Base-by-base conservation (phyloP, 441 rosid genomes). In the Gossypium davidsonii region DNA sequence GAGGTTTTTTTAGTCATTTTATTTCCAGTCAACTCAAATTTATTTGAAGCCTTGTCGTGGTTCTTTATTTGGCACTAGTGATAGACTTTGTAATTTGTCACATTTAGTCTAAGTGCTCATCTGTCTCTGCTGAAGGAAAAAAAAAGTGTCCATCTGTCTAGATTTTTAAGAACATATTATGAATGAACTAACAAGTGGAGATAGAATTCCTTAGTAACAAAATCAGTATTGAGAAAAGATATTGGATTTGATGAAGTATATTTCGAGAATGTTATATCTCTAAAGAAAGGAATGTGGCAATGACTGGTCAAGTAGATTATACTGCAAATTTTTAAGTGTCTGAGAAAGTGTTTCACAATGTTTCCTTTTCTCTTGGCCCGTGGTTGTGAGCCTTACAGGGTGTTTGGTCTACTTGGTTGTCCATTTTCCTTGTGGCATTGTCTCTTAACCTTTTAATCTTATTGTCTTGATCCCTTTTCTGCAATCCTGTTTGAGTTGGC, bases 241-340 rank as follows among this genome's bases (percentile, higher is more conserved):
- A 6, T 55, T 37, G 64, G 14, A 63, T 56, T 39, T 59, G 2
- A 23, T 70, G 64, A 18, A 56, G 62, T 69, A 28, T 31, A 53
- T 34, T 28, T 69, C 20, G 14, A 34, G 63, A 69, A 70, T 68
- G 26, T 52, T 68, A 12, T 12, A 42, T 52, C 8, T 20, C n/a
- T 17, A 56, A 55, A 34, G 49, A 55, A 69, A 70, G 52, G 34
- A 56, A 68, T 68, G 44, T 26, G 39, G 20, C 49, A 70, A 55
- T 1, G 14, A 4, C 20, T 10, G 26, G 71, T 37, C 20, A 55
- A 37, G 49, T 55, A 70, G 63, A 55, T 70, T 37, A 20, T 20
- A 20, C 15, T 28, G 26, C 46, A 17, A 52, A 28, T 68, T 28
- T 39, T 18, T 18, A 56, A 37, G 20, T 70, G 21, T 21, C 52